Evolutionary conservation across 257 asterid species (phyloP), one percentile per base, ranked within the genome.

Genomic region (Ligustrum vulgare): DNA sequence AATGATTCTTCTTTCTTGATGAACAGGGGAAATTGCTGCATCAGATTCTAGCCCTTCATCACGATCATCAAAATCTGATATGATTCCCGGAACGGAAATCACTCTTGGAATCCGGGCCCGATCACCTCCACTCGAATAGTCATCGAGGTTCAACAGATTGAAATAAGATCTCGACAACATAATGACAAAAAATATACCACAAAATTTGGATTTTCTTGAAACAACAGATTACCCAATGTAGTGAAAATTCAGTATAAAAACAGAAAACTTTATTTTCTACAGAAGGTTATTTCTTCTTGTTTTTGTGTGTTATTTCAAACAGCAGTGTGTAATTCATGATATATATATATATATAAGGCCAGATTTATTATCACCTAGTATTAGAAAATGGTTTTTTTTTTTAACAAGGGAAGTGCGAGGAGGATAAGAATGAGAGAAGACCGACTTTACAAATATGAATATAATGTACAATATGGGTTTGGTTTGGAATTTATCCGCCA

Each of bases 151-250:
- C 51, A 89, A 64, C 23, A 90, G 89, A 87, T 90, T 90, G 78
- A 92, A 87, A 77, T 82, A 92, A 77, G 97, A 92, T 89, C 93
- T 85, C 41, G 97, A 92, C 83, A 92, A 80, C 97, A 92, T 92
- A 73, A 69, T 72, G 60, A 25, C 66, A 58, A 58, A 47, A 64
- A 67, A 58, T 39, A 74, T 22, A 47, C 33, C 67, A 58, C 43
- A 63, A 74, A 72, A 66, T 79, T 75, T 54, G 66, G 47, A 34
- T 70, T 15, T 69, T 58, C 22, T 64, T 54, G 6, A 58, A 58
- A 58, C 34, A 9, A 23, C 66, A 58, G 34, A 8, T 22, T 22
- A 58, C 33, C 75, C 73, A 81, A 65, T 75, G 78, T 62, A 11
- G n/a, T n/a, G 31, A 41, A 22, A 22, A 58, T 20, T 20, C 66